phyloP scores from a whole-genome alignment of 2,329 filamentous ascomycete species.

The Xylaria sp. region DNA sequence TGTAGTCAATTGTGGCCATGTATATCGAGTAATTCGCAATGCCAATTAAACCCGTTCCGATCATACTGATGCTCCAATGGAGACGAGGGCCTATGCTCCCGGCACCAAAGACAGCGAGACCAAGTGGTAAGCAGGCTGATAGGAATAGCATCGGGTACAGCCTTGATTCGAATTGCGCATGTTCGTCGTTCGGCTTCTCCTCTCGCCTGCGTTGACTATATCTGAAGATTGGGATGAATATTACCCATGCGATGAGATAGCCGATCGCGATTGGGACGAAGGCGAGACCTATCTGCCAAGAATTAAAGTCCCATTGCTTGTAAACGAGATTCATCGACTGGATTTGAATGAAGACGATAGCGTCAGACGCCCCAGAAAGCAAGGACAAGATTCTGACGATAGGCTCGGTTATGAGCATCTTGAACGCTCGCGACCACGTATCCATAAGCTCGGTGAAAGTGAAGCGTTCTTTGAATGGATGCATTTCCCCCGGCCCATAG shows the following conservation, averaged over 20 bases:
- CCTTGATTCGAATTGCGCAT: conserved; percentile 70
- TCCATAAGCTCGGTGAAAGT: conserved; percentile 55
- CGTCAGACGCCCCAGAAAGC: conserved; percentile 71
- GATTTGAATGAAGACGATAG: conserved; percentile 74
- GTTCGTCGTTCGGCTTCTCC: conserved; percentile 58
- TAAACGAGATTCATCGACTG: conserved; percentile 71
- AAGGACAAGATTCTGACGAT: conserved; percentile 71
- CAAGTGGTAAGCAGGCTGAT: conserved; percentile 67
- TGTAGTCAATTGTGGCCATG: conserved; percentile 75
- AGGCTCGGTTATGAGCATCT: conserved; percentile 72
- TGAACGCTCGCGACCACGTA: conserved; percentile 70
- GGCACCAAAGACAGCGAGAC: conserved; percentile 72
- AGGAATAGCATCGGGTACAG: conserved; percentile 68
- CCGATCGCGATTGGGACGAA: conserved; percentile 62
- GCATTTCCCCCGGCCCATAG: conserved; percentile 78
- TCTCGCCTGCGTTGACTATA: conserved; percentile 58
- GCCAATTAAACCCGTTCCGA: conserved; percentile 69
- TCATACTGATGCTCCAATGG: conserved; percentile 72
- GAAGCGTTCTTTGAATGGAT: conserved; percentile 52
- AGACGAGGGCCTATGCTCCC: conserved; percentile 62
- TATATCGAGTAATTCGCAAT: conserved; percentile 73
- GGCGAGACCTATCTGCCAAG: conserved; percentile 48
- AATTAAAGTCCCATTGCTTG: conserved; percentile 67
- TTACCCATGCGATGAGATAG: conserved; percentile 68
- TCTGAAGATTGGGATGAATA: conserved; percentile 63